Base-by-base conservation (phyloP, 179 eudicot species). In the Pouteria campechiana region DNA sequence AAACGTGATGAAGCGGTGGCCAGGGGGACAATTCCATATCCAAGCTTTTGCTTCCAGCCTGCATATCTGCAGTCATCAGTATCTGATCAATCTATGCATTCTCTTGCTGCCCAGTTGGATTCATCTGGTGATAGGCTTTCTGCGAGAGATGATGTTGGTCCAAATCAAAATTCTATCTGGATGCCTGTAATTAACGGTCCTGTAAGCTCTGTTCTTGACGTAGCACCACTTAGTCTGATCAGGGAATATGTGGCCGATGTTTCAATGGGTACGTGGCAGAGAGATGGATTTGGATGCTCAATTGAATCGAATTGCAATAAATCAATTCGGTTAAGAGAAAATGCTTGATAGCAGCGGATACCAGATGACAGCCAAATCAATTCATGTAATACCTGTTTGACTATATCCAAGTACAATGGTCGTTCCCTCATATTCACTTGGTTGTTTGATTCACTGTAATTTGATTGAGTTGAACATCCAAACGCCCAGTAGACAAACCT, bases 211-310 rank as follows among this genome's bases (percentile, higher is more conserved):
- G 69, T 86, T 63, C 55, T 77, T 46, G 94, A 90, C 69, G 92
- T 87, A 35, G 81, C 89, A 64, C 94, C 94, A 14, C 80, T 90
- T 40, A 67, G 52, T 54, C 55, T 82, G 49, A 83, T 63, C 69
- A 78, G 71, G 61, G 75, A 60, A 42, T 90, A 69, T 44, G 55
- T 87, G 21, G 85, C 75, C 37, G 98, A 82, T 54, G 76, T 90
- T 53, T 64, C 96, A 54, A 60, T 56, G 54, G 95, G 98, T 90
- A 70, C 50, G 85, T 51, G n/a, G n/a, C 35, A 38, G 45, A 25
- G 38, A 31, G 41, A 37, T 41, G 12, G 6, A 16, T n/a, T 57
- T 46, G 32, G 30, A 39, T 31, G 17, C 33, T 34, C 20, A 18
- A 23, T 22, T 30, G n/a, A n/a, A n/a, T n/a, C n/a, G n/a, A n/a